A percentile compares a stretch with the other conserved stretches of the same genome.
Evolutionary conservation across 768 basidiomycete genomes (phyloP).

Genomic region (Asterophora lycoperdoides): DNA sequence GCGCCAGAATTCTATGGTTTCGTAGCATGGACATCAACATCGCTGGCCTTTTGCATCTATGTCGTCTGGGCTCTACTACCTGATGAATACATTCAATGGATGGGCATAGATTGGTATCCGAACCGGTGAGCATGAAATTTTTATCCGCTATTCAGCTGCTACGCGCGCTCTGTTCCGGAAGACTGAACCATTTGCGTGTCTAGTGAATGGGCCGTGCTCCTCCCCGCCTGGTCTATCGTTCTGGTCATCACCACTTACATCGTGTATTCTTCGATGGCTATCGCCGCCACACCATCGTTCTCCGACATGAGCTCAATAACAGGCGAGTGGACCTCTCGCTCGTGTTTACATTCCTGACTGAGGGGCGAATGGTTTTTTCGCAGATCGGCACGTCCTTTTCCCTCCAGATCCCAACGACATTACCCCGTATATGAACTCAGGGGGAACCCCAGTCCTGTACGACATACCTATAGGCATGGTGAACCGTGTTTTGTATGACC

Average conservation of each 20-base stretch:
- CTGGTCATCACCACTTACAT: conserved; percentile 72
- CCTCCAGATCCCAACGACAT: conserved; percentile 36
- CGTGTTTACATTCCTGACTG: conserved; percentile 12
- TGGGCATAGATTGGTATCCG: conserved; percentile 85
- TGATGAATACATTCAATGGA: conserved; percentile 57
- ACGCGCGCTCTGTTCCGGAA: no score
- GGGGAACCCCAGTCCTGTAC: conserved; percentile 58
- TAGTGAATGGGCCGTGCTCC: conserved; percentile 82
- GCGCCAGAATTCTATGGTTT: conserved; percentile 91
- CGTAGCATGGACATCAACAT: conserved; percentile 78
- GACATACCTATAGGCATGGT: conserved; percentile 82
- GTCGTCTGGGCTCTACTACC: conserved; percentile 80
- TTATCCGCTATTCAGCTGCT: no score
- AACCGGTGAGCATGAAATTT: conserved; percentile 54
- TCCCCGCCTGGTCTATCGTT: conserved; percentile 76
- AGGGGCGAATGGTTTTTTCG: conserved; percentile 5
- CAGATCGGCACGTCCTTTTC: conserved; percentile 57
- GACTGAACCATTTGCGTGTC: background rate
- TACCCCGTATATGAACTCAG: conserved; percentile 45
- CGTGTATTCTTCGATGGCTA: conserved; percentile 70
- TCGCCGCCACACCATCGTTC: conserved; percentile 67
- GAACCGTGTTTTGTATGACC: conserved; percentile 62
- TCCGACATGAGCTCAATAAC: conserved; percentile 62
- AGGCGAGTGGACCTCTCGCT: conserved; percentile 38
- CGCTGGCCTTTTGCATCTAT: conserved; percentile 63